These are phyloP conservation scores for Penicillium mononematosum DNA, from an alignment of 495 filamentous ascomycete species.

Conservation along the genomic window DNA sequence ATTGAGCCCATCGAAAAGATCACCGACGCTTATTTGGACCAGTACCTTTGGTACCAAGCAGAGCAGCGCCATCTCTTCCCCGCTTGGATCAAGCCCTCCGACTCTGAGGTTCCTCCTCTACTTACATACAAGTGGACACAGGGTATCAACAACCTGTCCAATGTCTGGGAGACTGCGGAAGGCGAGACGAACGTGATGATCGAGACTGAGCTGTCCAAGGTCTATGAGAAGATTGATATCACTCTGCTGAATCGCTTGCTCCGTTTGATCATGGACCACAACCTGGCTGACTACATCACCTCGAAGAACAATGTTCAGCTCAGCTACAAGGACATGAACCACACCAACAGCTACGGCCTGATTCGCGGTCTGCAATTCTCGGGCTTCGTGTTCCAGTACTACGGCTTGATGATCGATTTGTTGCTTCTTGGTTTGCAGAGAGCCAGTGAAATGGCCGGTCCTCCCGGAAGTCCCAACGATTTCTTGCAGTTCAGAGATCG, in stretches of 20 bases:
- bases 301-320: slow-evolving; percentile 99
- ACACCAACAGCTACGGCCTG: slow-evolving; percentile 98
- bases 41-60: slow-evolving; percentile 99
- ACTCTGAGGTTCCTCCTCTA: slow-evolving; percentile 97
- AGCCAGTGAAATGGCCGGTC: slow-evolving; percentile 94
- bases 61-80: slow-evolving; percentile 98
- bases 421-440: slow-evolving; percentile 90
- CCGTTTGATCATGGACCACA: slow-evolving; percentile 98
- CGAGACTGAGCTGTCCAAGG: slow-evolving; percentile 95
- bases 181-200: slow-evolving; percentile 99
- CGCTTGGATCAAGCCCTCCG: slow-evolving; percentile 98
- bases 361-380: slow-evolving; percentile 98
- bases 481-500: slow-evolving; percentile 96
- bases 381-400: slow-evolving; percentile 98
- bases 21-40: slow-evolving; percentile 97
- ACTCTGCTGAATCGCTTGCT: slow-evolving; percentile 91
- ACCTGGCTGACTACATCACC: slow-evolving; percentile 97
- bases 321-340: slow-evolving; percentile 99
- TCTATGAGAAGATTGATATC: slow-evolving; percentile 99
- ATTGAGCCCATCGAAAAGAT: slow-evolving; percentile 99
- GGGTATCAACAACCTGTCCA: slow-evolving; percentile 98
- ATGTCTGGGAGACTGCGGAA: slow-evolving; percentile 93
- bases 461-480: slow-evolving; percentile 95
- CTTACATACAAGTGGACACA: slow-evolving; percentile 99
- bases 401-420: slow-evolving; percentile 92